Conservation (phyloP, 208 protist species). For the Trypanosoma boissoni region DNA sequence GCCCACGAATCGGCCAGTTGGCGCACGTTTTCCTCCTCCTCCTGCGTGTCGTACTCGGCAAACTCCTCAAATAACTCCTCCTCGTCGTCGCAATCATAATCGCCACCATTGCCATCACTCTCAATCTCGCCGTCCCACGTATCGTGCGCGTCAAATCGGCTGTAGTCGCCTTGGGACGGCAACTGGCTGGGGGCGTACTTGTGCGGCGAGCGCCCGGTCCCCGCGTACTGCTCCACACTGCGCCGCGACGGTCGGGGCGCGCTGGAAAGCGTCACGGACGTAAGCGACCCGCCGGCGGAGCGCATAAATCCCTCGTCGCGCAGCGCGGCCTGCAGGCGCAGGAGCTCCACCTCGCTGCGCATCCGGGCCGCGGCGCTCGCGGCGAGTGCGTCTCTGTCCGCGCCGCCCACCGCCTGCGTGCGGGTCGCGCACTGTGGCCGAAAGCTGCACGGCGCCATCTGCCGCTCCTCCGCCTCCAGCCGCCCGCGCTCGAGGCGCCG, state of each 20-base stretch:
- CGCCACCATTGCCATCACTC: background rate
- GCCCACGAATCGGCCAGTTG: constrained; percentile 48
- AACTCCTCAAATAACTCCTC: constrained; percentile 1
- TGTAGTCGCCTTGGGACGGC: too few species aligned
- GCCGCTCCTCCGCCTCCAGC: constrained; percentile 21
- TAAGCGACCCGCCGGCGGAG: constrained; percentile 7
- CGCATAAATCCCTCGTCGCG: constrained; percentile 38
- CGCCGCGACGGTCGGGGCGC: constrained; percentile 25
- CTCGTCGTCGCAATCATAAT: constrained; percentile 2
- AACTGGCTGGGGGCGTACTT: too few species aligned
- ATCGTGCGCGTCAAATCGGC: background rate
- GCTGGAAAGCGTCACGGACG: constrained; percentile 16
- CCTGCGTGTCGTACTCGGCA: background rate
- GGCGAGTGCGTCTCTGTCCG: constrained; percentile 33
- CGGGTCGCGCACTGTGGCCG: constrained; percentile 24
- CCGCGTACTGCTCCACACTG: constrained; percentile 13
- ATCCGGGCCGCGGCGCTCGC: constrained; percentile 55
- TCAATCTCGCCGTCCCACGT: background rate
- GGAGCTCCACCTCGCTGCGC: constrained; percentile 64
- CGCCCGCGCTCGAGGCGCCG: constrained; percentile 22
- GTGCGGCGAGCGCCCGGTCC: background rate
- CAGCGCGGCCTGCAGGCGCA: constrained; percentile 34
- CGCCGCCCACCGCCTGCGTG: too few species aligned
- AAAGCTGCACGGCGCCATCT: constrained; percentile 44
- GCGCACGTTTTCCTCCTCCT: background rate